These are phyloP conservation scores for Magnolia officinalis DNA, from an alignment of 164 flowering plant genomes.

Conservation along the genomic window DNA sequence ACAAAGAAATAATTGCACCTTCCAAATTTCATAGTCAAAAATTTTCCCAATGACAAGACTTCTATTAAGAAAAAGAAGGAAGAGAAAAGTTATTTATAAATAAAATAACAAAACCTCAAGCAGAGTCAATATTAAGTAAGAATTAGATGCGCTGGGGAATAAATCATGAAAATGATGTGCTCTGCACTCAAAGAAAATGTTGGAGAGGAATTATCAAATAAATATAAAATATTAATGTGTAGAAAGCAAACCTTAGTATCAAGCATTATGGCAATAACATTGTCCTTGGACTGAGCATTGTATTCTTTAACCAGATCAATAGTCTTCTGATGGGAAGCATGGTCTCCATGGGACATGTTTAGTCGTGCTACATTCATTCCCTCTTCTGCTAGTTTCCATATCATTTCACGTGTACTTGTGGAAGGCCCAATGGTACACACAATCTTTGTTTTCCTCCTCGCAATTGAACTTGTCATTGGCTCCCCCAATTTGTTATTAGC, in stretches of 20 bases:
- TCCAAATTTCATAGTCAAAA: no score
- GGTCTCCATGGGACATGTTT: conserved; percentile 99
- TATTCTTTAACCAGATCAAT: conserved; percentile 91
- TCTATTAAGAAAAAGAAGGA: no score
- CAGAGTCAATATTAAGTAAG: neutral
- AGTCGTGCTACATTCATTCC: conserved; percentile 98
- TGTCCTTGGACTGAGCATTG: conserved; percentile 83
- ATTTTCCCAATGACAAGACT: no score
- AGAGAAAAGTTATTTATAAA: no score
- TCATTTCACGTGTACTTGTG: conserved; percentile 86
- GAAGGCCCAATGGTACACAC: conserved; percentile 99
- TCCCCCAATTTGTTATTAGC: conserved; percentile 18
- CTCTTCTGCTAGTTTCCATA: conserved; percentile 91
- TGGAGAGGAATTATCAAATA: neutral
- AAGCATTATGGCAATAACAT: conserved; percentile 85
- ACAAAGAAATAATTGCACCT: no score
- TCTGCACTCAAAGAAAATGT: neutral
- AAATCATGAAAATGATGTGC: neutral
- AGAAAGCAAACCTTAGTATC: conserved; percentile 78
- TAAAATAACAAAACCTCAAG: neutral
- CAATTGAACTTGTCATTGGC: conserved; percentile 11
- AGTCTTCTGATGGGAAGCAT: conserved; percentile 90
- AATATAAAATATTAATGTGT: neutral
- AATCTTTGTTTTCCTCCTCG: conserved; percentile 76
- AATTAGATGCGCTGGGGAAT: neutral